Base-by-base conservation (phyloP, 2,329 filamentous ascomycete species). In the Aspergillus uvarum region DNA sequence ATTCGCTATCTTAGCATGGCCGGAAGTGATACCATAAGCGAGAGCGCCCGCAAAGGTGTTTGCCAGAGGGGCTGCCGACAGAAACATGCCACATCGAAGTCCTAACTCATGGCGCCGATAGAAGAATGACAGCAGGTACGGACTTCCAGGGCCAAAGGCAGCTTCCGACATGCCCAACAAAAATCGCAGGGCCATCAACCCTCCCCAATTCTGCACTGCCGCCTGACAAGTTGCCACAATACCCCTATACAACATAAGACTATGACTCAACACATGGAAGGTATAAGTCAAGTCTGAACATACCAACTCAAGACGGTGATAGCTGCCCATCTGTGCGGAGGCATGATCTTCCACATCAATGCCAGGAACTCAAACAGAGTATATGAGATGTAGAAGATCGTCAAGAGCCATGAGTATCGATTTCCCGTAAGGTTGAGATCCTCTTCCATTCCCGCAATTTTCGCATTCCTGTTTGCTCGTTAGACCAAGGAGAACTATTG, bases 21-120 rank as follows among this genome's bases (percentile, higher is more conserved):
- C 85, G 29, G 84, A 83, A 8, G 86, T 86, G 69, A 90, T 88
- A 4, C 82, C 85, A 59, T 86, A 89, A 1, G 86, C 87, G 5
- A 89, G 77, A 3, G 85, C 87, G 2, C 87, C 87, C 0, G 91
- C 90, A 71, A 96, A 93, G 1, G 87, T 88, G 47, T 91, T 95
- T 1, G 92, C 91, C 4, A 96, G 82, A 1, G 88, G 87, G 0
- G 87, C 86, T 0, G 79, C 78, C 21, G 79, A 77, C 12, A 82
- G 65, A 63, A 86, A 87, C 22, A 87, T 69, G 2, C 84, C 85
- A 54, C 81, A 81, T 3, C 85, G 76, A 31, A 86, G 75, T 32
- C 85, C 85, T 12, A 87, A 73, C 64, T 84, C 83, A 38, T 83
- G 77, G 14, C 85, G 76, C 7, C 83, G 79, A 67, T 87, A 88